Evolutionary conservation across 2,329 filamentous ascomycete species (phyloP), one percentile per base, ranked within the genome.

Genomic region (Rutstroemia sp.): DNA sequence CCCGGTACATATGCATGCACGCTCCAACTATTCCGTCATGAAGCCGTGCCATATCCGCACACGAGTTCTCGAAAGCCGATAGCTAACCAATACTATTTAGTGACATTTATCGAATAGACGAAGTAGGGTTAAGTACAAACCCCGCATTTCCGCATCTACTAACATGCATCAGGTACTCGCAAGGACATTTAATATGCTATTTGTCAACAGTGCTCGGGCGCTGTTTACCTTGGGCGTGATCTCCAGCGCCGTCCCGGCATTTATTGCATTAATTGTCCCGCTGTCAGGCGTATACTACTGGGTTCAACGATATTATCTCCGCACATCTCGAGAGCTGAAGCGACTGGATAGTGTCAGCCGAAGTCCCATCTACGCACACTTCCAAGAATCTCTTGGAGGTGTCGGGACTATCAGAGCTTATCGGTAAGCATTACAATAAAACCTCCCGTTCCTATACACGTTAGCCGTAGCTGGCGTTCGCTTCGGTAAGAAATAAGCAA

Each of bases 321-420:
- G 92, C 61, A 96, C 94, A 14, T 99, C 94, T 58, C 88, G 95
- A 61, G 95, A 99, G 75, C 80, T 99, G 62, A 99, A 99, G 78
- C 83, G 94, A 62, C 79, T 99, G 58, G 94, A 99, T 73, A 96
- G 92, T 70, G 87, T 97, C 64, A 96, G 88, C 70, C 86, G 91
- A 66, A 96, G 92, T 71, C 95, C 95, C 25, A 95, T 99, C 66
- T 99, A 92, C 71, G 94, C 94, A 6, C 95, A 99, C 72, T 99
- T 99, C 75, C 94, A 99, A 70, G 95, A 99, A 74, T 95, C 91
- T 1, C 81, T 99, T 9, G 92, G 90, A 60, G 94, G 94, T 45
- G 87, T 96, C 69, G 90, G 89, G 59, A 99, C 94, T 10, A 97
- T 99, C 68, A 88, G 95, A 63, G 95, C 94, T 38, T 99, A 95